Base-by-base conservation (phyloP, 495 filamentous ascomycete genomes). In the Aspergillus carlsbadensis region DNA sequence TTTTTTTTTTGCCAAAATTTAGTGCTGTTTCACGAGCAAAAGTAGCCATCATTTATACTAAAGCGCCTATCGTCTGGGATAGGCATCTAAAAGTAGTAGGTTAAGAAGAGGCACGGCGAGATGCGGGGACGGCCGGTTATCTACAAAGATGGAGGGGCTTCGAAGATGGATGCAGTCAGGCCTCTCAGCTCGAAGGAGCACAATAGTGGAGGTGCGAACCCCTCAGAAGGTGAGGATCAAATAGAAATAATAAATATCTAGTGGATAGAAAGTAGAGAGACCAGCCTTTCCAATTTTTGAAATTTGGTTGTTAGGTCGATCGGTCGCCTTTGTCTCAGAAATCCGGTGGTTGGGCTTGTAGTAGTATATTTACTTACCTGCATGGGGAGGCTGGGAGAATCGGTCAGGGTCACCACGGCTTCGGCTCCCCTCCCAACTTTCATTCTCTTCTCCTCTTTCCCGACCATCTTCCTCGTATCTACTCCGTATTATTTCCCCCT, bases 281-380 rank as follows among this genome's bases (percentile, higher is more conserved):
- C 67, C 70, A 70, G 64, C 67, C 65, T 58, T 58, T 57, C 15
- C 10, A 31, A 35, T 60, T 55, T 39, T 50, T 45, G 42, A 40
- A 15, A 35, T 46, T 48, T 40, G 21, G 24, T 29, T 10, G 13
- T 49, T 10, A 21, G 46, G 21, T 20, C 34, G 57, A 65, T 65
- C 65, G 63, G 63, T 46, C 47, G 56, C 45, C 14, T 37, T 33
- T 50, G 51, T 52, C 45, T 31, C 42, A 57, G 40, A 78, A 78
- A 71, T 73, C 54, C 66, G 75, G 75, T 74, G 75, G 75, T 74
- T 78, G 75, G 73, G 70, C 67, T 64, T 65, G 55, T 52, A n/a
- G n/a, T n/a, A n/a, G n/a, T n/a, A 51, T 51, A 48, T 51, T 21
- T 37, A 21, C 17, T 17, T 17, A 24, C 39, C 36, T 56, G 55